Base-by-base conservation (phyloP, 225 moss, liverwort and hornwort species). In the Bryoerythrophyllum caledonicum region DNA sequence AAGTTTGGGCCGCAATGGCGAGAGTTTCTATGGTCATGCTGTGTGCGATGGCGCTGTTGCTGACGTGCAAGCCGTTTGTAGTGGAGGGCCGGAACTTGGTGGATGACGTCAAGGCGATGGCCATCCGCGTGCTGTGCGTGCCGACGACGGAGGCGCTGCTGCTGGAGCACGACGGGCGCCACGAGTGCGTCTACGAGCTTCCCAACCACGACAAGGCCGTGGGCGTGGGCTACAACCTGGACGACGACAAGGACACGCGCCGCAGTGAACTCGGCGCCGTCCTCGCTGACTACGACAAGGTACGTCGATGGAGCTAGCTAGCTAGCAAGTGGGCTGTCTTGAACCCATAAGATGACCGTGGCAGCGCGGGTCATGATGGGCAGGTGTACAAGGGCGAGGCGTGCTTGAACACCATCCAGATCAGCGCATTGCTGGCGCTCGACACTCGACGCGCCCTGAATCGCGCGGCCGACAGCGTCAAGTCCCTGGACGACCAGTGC, bases 211-310 rank as follows among this genome's bases (percentile, higher is more conserved):
- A 77, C 35, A 78, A 71, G 35, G 89, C 89, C 4, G 85, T 91
- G 1, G 93, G 93, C 4, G 93, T 85, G 3, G 93, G 80, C 1
- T 91, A 91, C 41, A 76, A 90, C 55, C 66, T 93, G 72, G 93
- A 93, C 21, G 80, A 82, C 6, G 87, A 93, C 12, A 72, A 67
- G 25, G 76, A 85, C 0, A 75, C 74, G n/a, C 83, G 89, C 2
- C 87, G 82, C 57, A 59, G 73, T 0, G 93, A 93, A 67, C 37
- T 93, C 2, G 72, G 46, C 10, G 43, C 58, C 11, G 20, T 89
- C 26, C 74, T 93, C 9, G 86, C 88, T 3, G 91, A 93, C 64
- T 93, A 89, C 38, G 86, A 91, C 44, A 83, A 93, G 82, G 89
- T 86, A 49, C 13, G 48, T 19, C 44, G 14, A 40, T 40, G 2